These are phyloP conservation scores for Amanita molliuscula DNA, from an alignment of 768 basidiomycete genomes.

Conservation along the genomic window DNA sequence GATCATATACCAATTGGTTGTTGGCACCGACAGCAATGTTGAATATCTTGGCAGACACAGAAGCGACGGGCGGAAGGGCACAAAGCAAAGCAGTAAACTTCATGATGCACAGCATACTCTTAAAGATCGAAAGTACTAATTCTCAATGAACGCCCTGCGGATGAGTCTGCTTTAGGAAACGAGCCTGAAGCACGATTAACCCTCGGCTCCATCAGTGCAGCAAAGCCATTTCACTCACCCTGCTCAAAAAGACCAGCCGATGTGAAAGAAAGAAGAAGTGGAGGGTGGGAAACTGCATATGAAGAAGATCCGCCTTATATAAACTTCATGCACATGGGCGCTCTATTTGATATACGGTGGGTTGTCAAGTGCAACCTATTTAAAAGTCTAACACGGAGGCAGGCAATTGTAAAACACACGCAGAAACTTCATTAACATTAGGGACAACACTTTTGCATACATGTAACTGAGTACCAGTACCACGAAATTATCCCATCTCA, in stretches of 20 bases:
- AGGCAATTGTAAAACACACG: too few relatives aligned
- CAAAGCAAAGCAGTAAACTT: background rate
- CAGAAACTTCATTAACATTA: background rate
- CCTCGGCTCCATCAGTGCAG: too few relatives aligned
- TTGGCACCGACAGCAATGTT: slow-evolving; percentile 3
- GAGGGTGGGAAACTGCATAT: background rate
- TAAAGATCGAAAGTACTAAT: background rate
- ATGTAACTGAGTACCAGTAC: too few relatives aligned
- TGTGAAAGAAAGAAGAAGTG: background rate
- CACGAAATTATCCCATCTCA: background rate
- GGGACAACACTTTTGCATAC: background rate
- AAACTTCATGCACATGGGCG: background rate
- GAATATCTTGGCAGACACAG: slow-evolving; percentile 2
- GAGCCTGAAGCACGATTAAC: background rate
- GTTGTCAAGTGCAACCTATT: too few relatives aligned
- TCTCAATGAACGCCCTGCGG: slow-evolving; percentile 1
- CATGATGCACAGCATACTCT: slow-evolving; percentile 1
- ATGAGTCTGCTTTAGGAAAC: background rate
- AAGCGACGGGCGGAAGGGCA: background rate
- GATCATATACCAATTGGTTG: slow-evolving; percentile 1
- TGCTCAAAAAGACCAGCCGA: slow-evolving; percentile 1
- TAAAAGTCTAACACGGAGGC: too few relatives aligned
- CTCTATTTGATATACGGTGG: too few relatives aligned
- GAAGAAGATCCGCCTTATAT: too few relatives aligned
- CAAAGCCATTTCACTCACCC: background rate